Percentiles rank a stretch among this genome's conserved stretches.
Evolutionary conservation across 2,329 filamentous ascomycete genomes (phyloP).

Genomic region (Exophiala lecanii-corni): DNA sequence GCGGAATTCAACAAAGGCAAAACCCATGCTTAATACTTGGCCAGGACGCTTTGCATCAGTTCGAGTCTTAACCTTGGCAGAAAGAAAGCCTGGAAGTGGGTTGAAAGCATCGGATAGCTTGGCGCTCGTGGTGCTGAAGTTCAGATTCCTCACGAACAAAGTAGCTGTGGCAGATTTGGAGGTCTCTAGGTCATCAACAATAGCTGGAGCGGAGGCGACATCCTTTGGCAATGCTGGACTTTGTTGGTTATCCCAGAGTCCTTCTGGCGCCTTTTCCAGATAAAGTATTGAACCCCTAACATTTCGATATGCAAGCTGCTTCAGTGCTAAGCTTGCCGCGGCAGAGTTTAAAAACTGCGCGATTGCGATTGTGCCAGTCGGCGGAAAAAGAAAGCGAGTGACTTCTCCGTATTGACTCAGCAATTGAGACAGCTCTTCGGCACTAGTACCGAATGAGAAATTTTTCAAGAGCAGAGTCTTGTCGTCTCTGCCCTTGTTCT

Average conservation of each 20-base stretch:
- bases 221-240: constrained; percentile 26
- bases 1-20: constrained; percentile 88
- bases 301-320: constrained; percentile 78
- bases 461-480: constrained; percentile 90
- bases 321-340: constrained; percentile 79
- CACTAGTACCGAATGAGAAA: constrained; percentile 76
- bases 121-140: constrained; percentile 79
- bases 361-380: constrained; percentile 88
- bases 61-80: constrained; percentile 88
- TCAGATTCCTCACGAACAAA: constrained; percentile 88
- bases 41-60: constrained; percentile 85
- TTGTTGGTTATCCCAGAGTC: constrained; percentile 57
- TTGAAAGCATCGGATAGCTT: constrained; percentile 72
- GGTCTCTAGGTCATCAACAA: constrained; percentile 32
- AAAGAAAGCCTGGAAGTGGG: constrained; percentile 80
- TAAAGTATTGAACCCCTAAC: constrained; percentile 89
- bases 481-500: constrained; percentile 76
- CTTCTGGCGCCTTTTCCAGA: constrained; percentile 85
- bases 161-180: constrained; percentile 53
- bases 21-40: constrained; percentile 91
- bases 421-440: constrained; percentile 71
- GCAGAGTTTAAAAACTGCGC: constrained; percentile 77
- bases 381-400: constrained; percentile 80
- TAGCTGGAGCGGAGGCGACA: constrained; percentile 25
- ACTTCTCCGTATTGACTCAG: constrained; percentile 85